These are phyloP conservation scores for Fusarium buxicola DNA, from an alignment of 2,329 filamentous ascomycete species.

Conservation along the genomic window DNA sequence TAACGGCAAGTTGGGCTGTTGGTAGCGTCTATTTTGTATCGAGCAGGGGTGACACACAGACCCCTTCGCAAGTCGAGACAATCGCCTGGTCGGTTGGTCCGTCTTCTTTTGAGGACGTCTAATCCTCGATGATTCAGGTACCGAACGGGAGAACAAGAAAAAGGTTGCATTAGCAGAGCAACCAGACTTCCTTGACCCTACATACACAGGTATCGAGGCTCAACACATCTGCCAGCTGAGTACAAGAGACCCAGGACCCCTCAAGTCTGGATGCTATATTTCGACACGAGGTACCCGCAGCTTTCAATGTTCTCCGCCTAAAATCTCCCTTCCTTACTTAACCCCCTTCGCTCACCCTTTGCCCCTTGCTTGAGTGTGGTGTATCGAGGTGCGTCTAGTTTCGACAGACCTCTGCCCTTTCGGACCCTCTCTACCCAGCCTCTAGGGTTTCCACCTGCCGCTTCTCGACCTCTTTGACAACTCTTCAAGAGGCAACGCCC, in stretches of 20 bases:
- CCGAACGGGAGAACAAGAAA: slow-evolving; percentile 46
- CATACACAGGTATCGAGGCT: slow-evolving; percentile 34
- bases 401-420: slow-evolving; percentile 28
- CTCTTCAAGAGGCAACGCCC: slow-evolving; percentile 38
- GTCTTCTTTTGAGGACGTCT: slow-evolving; percentile 41
- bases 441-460: slow-evolving; percentile 19
- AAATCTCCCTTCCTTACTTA: slow-evolving; percentile 44
- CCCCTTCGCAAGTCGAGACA: slow-evolving; percentile 49
- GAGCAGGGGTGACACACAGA: slow-evolving; percentile 51
- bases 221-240: slow-evolving; percentile 38
- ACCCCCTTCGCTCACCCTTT: slow-evolving; percentile 42
- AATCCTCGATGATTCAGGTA: slow-evolving; percentile 49
- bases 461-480: slow-evolving; percentile 31
- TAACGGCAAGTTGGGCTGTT: slow-evolving; percentile 43
- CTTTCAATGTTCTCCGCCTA: slow-evolving; percentile 37
- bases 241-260: slow-evolving; percentile 50
- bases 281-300: slow-evolving; percentile 30
- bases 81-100: slow-evolving; percentile 47
- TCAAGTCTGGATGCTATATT: slow-evolving; percentile 42
- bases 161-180: slow-evolving; percentile 43
- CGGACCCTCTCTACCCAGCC: slow-evolving; percentile 5
- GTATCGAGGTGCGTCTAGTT: slow-evolving; percentile 26
- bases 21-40: slow-evolving; percentile 40
- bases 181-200: slow-evolving; percentile 37
- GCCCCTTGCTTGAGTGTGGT: slow-evolving; percentile 25